Base-by-base conservation (phyloP, 257 asterid species). In the Coffea canephora region DNA sequence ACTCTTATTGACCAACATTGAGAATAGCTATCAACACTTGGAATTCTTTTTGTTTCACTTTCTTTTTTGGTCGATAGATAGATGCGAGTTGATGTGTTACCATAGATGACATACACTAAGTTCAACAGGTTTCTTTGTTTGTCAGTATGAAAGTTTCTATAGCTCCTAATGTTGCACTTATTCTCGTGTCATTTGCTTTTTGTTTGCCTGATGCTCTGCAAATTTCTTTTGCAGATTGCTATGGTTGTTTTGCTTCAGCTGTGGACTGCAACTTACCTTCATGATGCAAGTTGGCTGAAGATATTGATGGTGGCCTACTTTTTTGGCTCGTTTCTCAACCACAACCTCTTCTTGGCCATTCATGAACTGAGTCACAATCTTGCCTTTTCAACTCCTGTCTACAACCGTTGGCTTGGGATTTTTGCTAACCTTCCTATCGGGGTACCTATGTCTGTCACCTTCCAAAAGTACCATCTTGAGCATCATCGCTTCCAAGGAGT, bases 391-490 rank as follows among this genome's bases (percentile, higher is more conserved):
- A 92, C 90, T 43, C 98, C 98, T 0, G 85, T 81, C 74, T 88
- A 92, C 89, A 95, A 95, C 84, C 91, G 96, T 5, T 92, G 97
- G 96, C 92, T 95, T 15, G 99, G 99, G 61, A 93, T 95, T 34
- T 90, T 92, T 1, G 97, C 98, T 15, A 93, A 95, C 92, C 97
- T 95, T 18, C 99, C 98, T 66, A 83, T 95, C 7, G 98, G 99
- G 7, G 93, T 95, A 14, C 99, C 98, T 6, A 93, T 95, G 99
- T 95, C 97, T 19, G 91, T 95, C 45, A 95, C 99, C 62, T 95
- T 95, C 89, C 99, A 95, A 83, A 95, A 95, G 82, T 95, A 95
- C 57, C 98, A 95, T 67, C 99, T 95, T 25, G 99, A 95, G 90
- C 98, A 95, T 89, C 99, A 95, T 67, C 93, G 97, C 13, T 95